A percentile compares a stretch with the other conserved stretches of the same genome.
Conservation (phyloP, 73 alveolate species). For the Paramecium sexaurelia region DNA sequence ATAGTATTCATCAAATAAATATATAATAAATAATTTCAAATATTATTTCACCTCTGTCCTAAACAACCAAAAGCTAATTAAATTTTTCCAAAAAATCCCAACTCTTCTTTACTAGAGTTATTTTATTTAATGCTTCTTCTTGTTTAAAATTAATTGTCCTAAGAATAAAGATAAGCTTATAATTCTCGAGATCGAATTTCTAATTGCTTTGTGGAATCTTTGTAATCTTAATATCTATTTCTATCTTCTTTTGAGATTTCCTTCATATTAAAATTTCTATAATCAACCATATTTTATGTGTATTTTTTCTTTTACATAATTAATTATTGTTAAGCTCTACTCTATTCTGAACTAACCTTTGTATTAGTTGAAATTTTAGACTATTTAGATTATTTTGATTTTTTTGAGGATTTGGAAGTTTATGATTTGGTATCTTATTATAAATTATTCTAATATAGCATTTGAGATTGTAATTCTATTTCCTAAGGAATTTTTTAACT, state of each 20-base stretch:
- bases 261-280: neutral
- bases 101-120: neutral
- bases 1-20: neutral
- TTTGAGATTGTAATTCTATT: neutral
- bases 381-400: neutral
- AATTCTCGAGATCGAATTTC: conserved; percentile 12
- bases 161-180: neutral
- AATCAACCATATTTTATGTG: neutral
- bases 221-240: conserved; percentile 31
- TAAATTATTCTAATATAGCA: neutral
- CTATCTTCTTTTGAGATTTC: conserved; percentile 5
- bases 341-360: neutral
- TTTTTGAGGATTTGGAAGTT: neutral
- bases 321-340: conserved; percentile 7
- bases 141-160: neutral
- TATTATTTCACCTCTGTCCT: neutral
- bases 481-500: neutral
- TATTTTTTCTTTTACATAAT: neutral
- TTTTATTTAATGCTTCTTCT: neutral
- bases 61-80: conserved; percentile 13
- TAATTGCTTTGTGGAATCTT: neutral
- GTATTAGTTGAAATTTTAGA: neutral
- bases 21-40: neutral
- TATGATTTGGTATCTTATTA: neutral
- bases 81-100: conserved; percentile 4